Evolutionary conservation across 352 stramenopile genomes (phyloP), one percentile per base, ranked within the genome.

Genomic region (Hyaloperonospora brassicae): DNA sequence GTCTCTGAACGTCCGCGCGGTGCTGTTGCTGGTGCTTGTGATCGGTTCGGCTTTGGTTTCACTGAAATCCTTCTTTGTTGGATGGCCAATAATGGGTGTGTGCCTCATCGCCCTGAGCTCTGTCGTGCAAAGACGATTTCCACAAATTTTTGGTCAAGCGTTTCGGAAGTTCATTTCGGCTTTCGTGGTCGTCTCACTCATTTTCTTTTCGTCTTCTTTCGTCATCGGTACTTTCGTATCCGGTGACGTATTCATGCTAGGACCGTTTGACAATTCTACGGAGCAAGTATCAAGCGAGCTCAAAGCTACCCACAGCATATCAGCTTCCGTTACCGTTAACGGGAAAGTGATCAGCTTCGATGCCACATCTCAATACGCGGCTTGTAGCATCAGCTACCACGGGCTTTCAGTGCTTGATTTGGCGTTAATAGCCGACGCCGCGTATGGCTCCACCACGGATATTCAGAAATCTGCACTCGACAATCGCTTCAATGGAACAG

Each of bases 201-300:
- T 91, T 30, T 91, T 91, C 62, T 91, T 91, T 62, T 87, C 79
- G 24, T 87, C 79, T 13, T 81, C 79, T 30, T 76, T 84, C 45
- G 64, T 89, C 36, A 86, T 91, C 48, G 80, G 80, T 10, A 87
- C 79, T 4, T 87, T 91, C 36, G 55, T 69, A 27, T 76, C 79
- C 12, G 77, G 62, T 41, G 80, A 76, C 8, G 70, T 64, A 0
- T 89, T 91, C 50, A 62, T 74, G 55, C 61, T 91, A 3, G 73
- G 67, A 0, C 25, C 65, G 13, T 80, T 73, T 44, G 59, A 65
- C 4, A 84, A 79, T 43, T 72, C 59, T 7, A 83, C 70, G 14
- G 64, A 55, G 17, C 39, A 64, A n/a, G 40, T 62, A 14, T 55
- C 61, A 6, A 59, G 42, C 31, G 58, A 60, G 22, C 36, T 70